Evolutionary conservation across 2,329 filamentous ascomycete species (phyloP).

Genomic region (Arthroderma sp.): DNA sequence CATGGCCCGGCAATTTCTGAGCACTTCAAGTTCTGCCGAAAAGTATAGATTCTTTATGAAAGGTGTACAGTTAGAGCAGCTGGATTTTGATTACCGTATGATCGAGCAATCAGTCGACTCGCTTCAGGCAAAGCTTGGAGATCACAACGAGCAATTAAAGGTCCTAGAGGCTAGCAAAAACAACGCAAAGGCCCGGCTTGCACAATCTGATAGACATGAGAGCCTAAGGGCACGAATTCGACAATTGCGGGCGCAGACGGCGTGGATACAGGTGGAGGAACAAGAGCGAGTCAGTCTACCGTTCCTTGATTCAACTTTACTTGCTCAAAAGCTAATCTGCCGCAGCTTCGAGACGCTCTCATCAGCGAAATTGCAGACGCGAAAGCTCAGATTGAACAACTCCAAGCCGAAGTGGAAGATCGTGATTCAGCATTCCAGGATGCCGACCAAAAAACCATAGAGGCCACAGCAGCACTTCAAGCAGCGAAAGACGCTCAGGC

Average conservation of each 20-base stretch:
- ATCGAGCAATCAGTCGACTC: conserved; percentile 67
- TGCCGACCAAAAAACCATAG: conserved; percentile 27
- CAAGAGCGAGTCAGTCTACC: conserved; percentile 45
- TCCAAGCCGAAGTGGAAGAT: conserved; percentile 32
- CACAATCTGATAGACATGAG: conserved; percentile 54
- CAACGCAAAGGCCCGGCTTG: conserved; percentile 52
- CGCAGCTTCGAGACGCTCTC: conserved; percentile 27
- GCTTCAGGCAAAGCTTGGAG: conserved; percentile 52
- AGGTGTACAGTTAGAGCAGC: conserved; percentile 81
- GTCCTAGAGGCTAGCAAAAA: conserved; percentile 47
- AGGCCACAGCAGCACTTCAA: conserved; percentile 33
- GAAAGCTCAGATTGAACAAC: conserved; percentile 39
- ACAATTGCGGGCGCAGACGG: conserved; percentile 53
- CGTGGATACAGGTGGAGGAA: conserved; percentile 79
- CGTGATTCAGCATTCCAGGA: conserved; percentile 39
- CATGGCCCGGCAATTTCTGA: conserved; percentile 84
- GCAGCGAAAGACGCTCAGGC: conserved; percentile 35
- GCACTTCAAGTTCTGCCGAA: conserved; percentile 63
- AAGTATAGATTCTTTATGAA: conserved; percentile 97
- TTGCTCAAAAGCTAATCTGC: conserved; percentile 2
- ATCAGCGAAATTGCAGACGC: conserved; percentile 25
- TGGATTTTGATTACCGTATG: conserved; percentile 82
- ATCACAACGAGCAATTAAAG: conserved; percentile 51
- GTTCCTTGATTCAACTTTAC: not conserved
- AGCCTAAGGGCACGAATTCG: conserved; percentile 50